Conservation (phyloP, 2,329 filamentous ascomycete genomes). For the Penicillium sp. region DNA sequence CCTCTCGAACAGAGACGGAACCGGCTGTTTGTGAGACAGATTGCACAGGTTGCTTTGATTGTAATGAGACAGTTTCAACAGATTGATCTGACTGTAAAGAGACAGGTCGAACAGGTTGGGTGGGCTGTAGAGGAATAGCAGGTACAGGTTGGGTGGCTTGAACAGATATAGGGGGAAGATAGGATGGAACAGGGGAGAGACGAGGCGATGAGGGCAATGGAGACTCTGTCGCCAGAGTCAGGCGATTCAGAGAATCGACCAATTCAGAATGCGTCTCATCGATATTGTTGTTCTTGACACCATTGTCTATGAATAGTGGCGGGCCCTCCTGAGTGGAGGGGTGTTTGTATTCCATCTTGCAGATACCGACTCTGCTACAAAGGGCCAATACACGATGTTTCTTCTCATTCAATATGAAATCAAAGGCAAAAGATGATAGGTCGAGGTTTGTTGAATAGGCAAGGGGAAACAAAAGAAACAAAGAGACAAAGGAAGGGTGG, state of each 20-base stretch:
- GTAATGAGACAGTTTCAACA: background rate
- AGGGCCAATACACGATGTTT: background rate
- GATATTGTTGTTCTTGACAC: constrained; percentile 16
- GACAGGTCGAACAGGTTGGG: background rate
- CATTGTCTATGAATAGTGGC: constrained; percentile 20
- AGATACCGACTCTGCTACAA: constrained; percentile 15
- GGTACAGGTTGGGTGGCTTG: background rate
- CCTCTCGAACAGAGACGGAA: constrained; percentile 38
- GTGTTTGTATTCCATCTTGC: constrained; percentile 34
- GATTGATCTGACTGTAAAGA: background rate
- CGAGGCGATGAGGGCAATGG: constrained; percentile 30
- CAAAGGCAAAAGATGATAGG: background rate
- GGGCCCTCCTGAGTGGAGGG: constrained; percentile 23
- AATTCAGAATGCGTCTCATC: constrained; percentile 20
- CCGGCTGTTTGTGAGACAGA: constrained; percentile 25
- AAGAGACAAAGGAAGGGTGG: constrained; percentile 14
- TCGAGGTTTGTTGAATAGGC: background rate
- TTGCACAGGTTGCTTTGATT: background rate
- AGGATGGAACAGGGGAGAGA: constrained; percentile 15
- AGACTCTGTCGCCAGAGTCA: constrained; percentile 27
- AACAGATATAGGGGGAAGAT: background rate
- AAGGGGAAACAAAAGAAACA: constrained; percentile 5
- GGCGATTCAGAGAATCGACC: constrained; percentile 29
- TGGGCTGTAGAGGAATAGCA: background rate
- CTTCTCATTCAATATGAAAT: background rate